Evolutionary conservation across 2,329 filamentous ascomycete genomes (phyloP).

Genomic region (Monosporascus sp.): DNA sequence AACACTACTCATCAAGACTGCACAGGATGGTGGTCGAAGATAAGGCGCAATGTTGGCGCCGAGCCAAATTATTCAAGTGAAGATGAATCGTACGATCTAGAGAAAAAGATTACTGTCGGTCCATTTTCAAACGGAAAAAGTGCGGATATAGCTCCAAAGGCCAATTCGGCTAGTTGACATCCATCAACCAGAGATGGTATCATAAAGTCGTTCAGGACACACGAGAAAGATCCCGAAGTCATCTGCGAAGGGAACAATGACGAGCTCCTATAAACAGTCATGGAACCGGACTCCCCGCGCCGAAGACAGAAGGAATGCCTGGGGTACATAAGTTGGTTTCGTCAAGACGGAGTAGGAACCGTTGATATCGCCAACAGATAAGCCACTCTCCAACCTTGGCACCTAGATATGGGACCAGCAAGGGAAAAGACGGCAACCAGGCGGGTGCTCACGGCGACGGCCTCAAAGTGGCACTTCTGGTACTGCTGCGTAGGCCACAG

Average conservation of each 20-base stretch:
- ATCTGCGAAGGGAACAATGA: constrained; percentile 11
- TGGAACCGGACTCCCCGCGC: not conserved
- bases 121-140: not conserved
- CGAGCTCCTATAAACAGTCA: constrained; percentile 24
- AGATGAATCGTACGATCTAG: constrained; percentile 1
- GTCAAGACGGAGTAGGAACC: constrained; percentile 13
- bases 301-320: constrained; percentile 12
- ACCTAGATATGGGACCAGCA: constrained; percentile 25
- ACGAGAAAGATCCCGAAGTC: constrained; percentile 16
- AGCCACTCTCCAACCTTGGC: constrained; percentile 23
- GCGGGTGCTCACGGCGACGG: constrained; percentile 27
- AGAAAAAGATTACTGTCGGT: constrained; percentile 2
- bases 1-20: no score
- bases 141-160: no score
- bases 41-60: no score
- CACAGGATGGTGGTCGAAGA: no score
- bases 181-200: constrained; percentile 13
- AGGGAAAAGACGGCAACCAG: constrained; percentile 12
- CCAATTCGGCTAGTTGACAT: no score
- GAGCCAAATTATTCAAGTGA: no score
- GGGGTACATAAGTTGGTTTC: constrained; percentile 25
- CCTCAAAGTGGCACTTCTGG: constrained; percentile 25
- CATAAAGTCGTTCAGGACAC: constrained; percentile 17
- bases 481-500: constrained; percentile 19
- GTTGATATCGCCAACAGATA: constrained; percentile 25